Percentiles rank a stretch among this genome's conserved stretches.
Conservation (phyloP, 805 yeast species). For the Vanderwaltozyma tropicalis region DNA sequence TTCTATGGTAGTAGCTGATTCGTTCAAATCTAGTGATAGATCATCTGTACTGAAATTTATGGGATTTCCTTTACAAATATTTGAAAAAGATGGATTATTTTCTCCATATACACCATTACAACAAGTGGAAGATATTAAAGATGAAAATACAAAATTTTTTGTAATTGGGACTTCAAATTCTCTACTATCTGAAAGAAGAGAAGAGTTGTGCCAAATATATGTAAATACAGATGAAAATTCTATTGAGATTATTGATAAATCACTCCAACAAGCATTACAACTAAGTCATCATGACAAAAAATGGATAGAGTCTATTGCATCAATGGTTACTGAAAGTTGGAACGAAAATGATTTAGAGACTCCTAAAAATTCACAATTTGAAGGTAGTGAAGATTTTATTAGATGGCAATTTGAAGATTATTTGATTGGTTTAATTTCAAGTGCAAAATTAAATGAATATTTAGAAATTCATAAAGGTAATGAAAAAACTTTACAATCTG, state of each 20-base stretch:
- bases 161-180: constrained; percentile 85
- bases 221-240: constrained; percentile 51
- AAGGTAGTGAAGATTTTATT: constrained; percentile 80
- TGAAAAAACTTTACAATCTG: constrained; percentile 28
- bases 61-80: constrained; percentile 81
- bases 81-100: constrained; percentile 79
- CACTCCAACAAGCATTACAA: constrained; percentile 35
- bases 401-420: constrained; percentile 87
- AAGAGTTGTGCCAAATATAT: constrained; percentile 55
- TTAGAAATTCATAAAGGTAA: constrained; percentile 30
- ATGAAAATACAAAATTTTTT: constrained; percentile 48
- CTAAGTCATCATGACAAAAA: constrained; percentile 56
- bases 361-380: constrained; percentile 38
- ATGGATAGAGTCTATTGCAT: constrained; percentile 54
- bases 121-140: constrained; percentile 65
- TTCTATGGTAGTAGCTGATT: constrained; percentile 45
- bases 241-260: constrained; percentile 37
- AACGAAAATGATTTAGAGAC: constrained; percentile 31
- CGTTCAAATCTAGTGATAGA: constrained; percentile 69
- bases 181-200: constrained; percentile 55
- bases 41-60: constrained; percentile 65
- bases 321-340: constrained; percentile 40
- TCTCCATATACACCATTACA: constrained; percentile 92
- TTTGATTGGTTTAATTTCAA: constrained; percentile 60
- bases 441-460: constrained; percentile 60